A percentile compares a stretch with the other conserved stretches of the same genome.
phyloP scores from a whole-genome alignment of 495 filamentous ascomycete species.

The Lasiosphaeriaceae sp. region DNA sequence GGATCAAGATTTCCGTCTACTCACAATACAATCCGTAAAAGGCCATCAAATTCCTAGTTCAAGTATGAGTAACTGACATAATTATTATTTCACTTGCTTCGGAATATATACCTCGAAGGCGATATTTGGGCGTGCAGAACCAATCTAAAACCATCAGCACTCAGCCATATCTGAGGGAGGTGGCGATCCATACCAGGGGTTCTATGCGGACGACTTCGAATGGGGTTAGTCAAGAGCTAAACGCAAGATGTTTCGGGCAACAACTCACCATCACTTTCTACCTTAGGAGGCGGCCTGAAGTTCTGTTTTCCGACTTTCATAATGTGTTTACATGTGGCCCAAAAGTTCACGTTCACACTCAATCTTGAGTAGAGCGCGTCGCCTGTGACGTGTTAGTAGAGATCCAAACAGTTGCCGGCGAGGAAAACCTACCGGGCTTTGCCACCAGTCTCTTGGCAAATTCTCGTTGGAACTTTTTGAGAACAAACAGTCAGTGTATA shows the following conservation, averaged over 20 bases:
- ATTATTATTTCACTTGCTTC: too few species aligned
- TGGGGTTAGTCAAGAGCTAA: slow-evolving; percentile 1
- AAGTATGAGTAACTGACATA: background rate
- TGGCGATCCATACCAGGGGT: slow-evolving; percentile 14
- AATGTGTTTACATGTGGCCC: slow-evolving; percentile 80
- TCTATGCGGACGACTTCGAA: slow-evolving; percentile 27
- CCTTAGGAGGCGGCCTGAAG: slow-evolving; percentile 88
- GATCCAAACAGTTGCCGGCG: slow-evolving; percentile 19
- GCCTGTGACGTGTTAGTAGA: slow-evolving; percentile 59
- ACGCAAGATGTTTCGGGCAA: slow-evolving; percentile 36
- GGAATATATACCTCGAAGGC: slow-evolving; percentile 57
- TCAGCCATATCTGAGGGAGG: slow-evolving; percentile 5
- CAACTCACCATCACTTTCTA: slow-evolving; percentile 73
- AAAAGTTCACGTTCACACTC: slow-evolving; percentile 91
- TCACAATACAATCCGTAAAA: slow-evolving; percentile 74
- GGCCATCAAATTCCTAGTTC: slow-evolving; percentile 75
- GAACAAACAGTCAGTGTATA: slow-evolving; percentile 1
- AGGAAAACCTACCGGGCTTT: slow-evolving; percentile 22
- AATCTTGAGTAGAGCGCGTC: slow-evolving; percentile 85
- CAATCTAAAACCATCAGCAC: slow-evolving; percentile 64
- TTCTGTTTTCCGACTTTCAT: slow-evolving; percentile 92
- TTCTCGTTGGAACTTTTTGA: slow-evolving; percentile 29
- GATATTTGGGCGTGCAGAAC: slow-evolving; percentile 68
- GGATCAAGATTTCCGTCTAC: slow-evolving; percentile 30
- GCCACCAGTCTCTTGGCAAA: slow-evolving; percentile 32